These are phyloP conservation scores for Cetraspora pellucida DNA, from an alignment of 192 early-diverging fungal genomes.

Conservation along the genomic window DNA sequence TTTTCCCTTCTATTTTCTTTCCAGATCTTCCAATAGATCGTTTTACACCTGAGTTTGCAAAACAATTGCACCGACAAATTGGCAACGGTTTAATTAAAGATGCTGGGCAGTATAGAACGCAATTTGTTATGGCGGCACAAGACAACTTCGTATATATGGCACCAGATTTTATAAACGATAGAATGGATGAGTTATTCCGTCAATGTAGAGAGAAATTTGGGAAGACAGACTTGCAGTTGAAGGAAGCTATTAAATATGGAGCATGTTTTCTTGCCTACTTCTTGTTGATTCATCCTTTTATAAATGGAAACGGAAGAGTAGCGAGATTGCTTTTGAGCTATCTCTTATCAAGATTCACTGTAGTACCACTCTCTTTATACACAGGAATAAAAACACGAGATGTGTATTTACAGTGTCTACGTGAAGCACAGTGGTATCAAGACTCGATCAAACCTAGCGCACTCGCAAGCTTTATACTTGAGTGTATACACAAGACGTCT, in stretches of 20 bases:
- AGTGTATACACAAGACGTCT: conserved; percentile 19
- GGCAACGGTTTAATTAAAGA: conserved; percentile 10
- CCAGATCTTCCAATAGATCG: conserved; percentile 17
- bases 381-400: conserved; percentile 24
- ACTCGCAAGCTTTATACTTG: conserved; percentile 27
- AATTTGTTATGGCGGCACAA: conserved; percentile 21
- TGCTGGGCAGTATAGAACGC: conserved; percentile 22
- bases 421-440: conserved; percentile 26
- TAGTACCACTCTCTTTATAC: conserved; percentile 27
- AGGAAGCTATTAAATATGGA: conserved; percentile 30
- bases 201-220: conserved; percentile 28
- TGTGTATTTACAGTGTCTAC: conserved; percentile 28
- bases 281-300: conserved; percentile 18
- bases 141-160: conserved; percentile 1
- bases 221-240: conserved; percentile 14
- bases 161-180: conserved; percentile 18
- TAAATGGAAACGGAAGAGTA: conserved; percentile 32
- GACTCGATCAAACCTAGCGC: conserved; percentile 12
- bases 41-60: conserved; percentile 19
- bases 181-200: conserved; percentile 14
- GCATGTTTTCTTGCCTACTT: conserved; percentile 6
- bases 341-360: conserved; percentile 28
- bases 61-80: conserved; percentile 18
- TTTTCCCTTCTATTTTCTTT: conserved; percentile 23
- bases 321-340: conserved; percentile 30